These are phyloP conservation scores for Pittosporum tobira DNA, from an alignment of 129 eudicot species.

Conservation along the genomic window DNA sequence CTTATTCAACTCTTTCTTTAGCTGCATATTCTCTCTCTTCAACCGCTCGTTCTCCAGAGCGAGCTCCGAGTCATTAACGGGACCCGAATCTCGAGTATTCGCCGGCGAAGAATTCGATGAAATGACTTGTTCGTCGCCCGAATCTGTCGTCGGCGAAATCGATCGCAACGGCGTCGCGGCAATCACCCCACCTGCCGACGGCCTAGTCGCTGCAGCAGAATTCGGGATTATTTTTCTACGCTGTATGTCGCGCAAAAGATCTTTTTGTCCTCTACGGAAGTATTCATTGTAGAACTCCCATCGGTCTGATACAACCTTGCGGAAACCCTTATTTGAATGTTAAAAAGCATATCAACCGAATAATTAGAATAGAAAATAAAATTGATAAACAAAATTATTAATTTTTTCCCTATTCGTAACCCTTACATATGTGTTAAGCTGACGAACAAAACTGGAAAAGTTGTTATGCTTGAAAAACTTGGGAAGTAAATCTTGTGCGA, in stretches of 20 bases:
- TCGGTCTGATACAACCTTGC: constrained; percentile 90
- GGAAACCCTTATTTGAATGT: constrained; percentile 62
- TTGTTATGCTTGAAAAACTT: constrained; percentile 91
- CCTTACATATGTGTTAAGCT: constrained; percentile 88
- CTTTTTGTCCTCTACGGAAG: constrained; percentile 74
- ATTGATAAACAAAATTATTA: background rate
- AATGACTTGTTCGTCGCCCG: constrained; percentile 84
- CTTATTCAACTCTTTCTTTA: constrained; percentile 51
- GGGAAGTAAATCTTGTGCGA: constrained; percentile 88
- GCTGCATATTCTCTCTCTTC: constrained; percentile 54
- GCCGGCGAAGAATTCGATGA: constrained; percentile 73
- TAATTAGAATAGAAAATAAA: background rate
- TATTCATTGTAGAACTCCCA: constrained; percentile 89
- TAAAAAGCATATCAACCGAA: background rate
- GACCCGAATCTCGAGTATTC: constrained; percentile 16
- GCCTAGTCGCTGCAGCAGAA: constrained; percentile 12
- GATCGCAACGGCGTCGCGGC: constrained; percentile 21
- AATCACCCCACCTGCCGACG: constrained; percentile 12
- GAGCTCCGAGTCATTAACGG: constrained; percentile 40
- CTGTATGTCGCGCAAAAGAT: constrained; percentile 66
- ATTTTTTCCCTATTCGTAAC: no score
- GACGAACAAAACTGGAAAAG: constrained; percentile 95
- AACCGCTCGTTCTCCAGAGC: constrained; percentile 69
- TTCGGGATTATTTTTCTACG: constrained; percentile 64
- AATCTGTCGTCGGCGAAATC: constrained; percentile 52